Conservation (phyloP, 148 eudicot species). For the Rhododendron molle region DNA sequence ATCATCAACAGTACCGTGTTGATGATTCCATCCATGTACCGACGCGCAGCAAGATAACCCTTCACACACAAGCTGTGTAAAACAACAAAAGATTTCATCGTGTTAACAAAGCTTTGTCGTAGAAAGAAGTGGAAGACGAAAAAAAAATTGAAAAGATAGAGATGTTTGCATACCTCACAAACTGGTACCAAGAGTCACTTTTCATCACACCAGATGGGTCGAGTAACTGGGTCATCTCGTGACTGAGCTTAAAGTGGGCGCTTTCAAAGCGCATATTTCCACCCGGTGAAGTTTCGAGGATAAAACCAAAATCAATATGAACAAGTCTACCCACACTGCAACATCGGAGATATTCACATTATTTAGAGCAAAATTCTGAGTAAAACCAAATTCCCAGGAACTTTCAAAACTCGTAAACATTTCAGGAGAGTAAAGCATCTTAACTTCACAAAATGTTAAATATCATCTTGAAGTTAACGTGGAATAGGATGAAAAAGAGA, state of each 20-base stretch:
- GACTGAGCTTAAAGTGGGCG: conserved; percentile 97
- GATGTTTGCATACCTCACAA: conserved; percentile 57
- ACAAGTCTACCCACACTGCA: conserved; percentile 92
- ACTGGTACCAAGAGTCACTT: conserved; percentile 88
- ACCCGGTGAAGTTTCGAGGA: conserved; percentile 96
- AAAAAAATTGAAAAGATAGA: background rate
- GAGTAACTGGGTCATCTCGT: conserved; percentile 97
- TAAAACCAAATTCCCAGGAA: background rate
- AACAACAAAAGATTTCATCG: conserved; percentile 3
- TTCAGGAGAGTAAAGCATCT: background rate
- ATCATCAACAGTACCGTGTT: conserved; percentile 84
- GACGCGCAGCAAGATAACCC: conserved; percentile 95
- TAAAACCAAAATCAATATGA: conserved; percentile 97
- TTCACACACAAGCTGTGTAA: conserved; percentile 81
- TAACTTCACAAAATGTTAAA: background rate
- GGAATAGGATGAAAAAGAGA: background rate
- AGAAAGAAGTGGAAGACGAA: background rate
- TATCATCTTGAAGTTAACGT: background rate
- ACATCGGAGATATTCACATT: background rate
- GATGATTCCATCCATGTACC: conserved; percentile 94
- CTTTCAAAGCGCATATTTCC: conserved; percentile 97
- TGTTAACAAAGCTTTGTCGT: background rate
- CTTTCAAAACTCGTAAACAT: background rate
- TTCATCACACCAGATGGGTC: conserved; percentile 98
- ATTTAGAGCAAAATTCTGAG: background rate